phyloP scores from a whole-genome alignment of 2,329 filamentous ascomycete genomes.

The Ceratocystis smalleyi region DNA sequence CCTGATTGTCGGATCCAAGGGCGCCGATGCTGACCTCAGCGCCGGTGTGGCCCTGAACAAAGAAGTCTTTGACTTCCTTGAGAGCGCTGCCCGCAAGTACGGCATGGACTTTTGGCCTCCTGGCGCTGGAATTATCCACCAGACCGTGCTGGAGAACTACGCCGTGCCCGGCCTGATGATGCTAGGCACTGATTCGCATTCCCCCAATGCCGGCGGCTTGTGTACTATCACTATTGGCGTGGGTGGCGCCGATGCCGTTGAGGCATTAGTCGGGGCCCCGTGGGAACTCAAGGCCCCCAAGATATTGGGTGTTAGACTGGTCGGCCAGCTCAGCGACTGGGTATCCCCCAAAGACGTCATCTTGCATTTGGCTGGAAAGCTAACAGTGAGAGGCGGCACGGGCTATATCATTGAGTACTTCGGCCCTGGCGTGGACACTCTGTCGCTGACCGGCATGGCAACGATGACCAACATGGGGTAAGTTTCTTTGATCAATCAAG shows the following conservation, averaged over 20 bases:
- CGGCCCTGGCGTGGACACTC: slow-evolving; percentile 71
- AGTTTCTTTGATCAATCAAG: neutral
- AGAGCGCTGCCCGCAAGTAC: slow-evolving; percentile 79
- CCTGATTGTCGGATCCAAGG: slow-evolving; percentile 89
- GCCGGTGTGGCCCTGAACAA: slow-evolving; percentile 81
- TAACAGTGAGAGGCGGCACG: slow-evolving; percentile 88
- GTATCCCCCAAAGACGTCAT: slow-evolving; percentile 93
- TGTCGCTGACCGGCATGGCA: slow-evolving; percentile 86
- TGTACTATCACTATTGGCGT: slow-evolving; percentile 93
- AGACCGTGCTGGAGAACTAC: slow-evolving; percentile 96
- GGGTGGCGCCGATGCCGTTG: slow-evolving; percentile 90
- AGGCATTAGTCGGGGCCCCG: slow-evolving; percentile 86
- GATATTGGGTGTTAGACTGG: slow-evolving; percentile 70
- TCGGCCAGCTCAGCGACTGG: slow-evolving; percentile 77
- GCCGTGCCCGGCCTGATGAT: slow-evolving; percentile 96
- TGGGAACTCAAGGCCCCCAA: slow-evolving; percentile 97
- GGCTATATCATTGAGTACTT: slow-evolving; percentile 92
- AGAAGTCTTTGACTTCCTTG: slow-evolving; percentile 94
- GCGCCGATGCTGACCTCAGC: slow-evolving; percentile 70
- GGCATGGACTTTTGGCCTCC: slow-evolving; percentile 94
- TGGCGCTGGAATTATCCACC: slow-evolving; percentile 89
- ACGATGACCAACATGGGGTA: slow-evolving; percentile 76
- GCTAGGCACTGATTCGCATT: slow-evolving; percentile 95
- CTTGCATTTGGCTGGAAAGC: slow-evolving; percentile 67
- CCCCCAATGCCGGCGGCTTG: slow-evolving; percentile 88